These are phyloP conservation scores for Cladosporium velox DNA, from an alignment of 2,329 filamentous ascomycete species.

Conservation along the genomic window DNA sequence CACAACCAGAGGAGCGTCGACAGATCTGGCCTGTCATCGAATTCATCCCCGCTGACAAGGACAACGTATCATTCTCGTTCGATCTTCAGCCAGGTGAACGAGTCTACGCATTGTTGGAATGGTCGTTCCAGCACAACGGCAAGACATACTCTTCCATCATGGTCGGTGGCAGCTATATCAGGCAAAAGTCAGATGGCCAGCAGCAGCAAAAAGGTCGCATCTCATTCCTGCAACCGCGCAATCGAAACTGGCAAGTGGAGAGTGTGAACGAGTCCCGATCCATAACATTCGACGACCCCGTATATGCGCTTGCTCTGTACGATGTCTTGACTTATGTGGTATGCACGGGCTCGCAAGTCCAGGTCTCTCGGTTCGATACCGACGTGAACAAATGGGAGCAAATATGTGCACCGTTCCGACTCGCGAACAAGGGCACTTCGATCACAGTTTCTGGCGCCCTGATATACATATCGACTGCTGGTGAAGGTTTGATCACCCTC, in stretches of 20 bases:
- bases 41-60: slow-evolving; percentile 39
- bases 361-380: slow-evolving; percentile 44
- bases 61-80: slow-evolving; percentile 24
- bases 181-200: slow-evolving; percentile 25
- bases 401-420: slow-evolving; percentile 35
- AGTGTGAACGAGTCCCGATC: slow-evolving; percentile 51
- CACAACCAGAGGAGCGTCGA: slow-evolving; percentile 38
- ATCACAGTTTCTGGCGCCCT: slow-evolving; percentile 50
- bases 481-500: slow-evolving; percentile 56
- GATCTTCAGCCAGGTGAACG: slow-evolving; percentile 59
- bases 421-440: slow-evolving; percentile 46
- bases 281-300: slow-evolving; percentile 49
- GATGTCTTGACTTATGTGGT: slow-evolving; percentile 58
- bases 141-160: slow-evolving; percentile 65
- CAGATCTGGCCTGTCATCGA: slow-evolving; percentile 48
- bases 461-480: slow-evolving; percentile 57
- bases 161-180: slow-evolving; percentile 52
- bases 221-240: slow-evolving; percentile 35
- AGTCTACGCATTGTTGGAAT: slow-evolving; percentile 64
- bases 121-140: slow-evolving; percentile 54
- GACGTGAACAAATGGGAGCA: slow-evolving; percentile 33
- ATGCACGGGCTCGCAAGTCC: slow-evolving; percentile 45
- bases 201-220: slow-evolving; percentile 50
- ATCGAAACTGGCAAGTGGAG: slow-evolving; percentile 52
- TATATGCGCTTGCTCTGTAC: slow-evolving; percentile 60